A percentile compares a stretch with the other conserved stretches of the same genome.
Conservation (phyloP, 176 grass and related monocot genomes). For the Pontederia paniculata region DNA sequence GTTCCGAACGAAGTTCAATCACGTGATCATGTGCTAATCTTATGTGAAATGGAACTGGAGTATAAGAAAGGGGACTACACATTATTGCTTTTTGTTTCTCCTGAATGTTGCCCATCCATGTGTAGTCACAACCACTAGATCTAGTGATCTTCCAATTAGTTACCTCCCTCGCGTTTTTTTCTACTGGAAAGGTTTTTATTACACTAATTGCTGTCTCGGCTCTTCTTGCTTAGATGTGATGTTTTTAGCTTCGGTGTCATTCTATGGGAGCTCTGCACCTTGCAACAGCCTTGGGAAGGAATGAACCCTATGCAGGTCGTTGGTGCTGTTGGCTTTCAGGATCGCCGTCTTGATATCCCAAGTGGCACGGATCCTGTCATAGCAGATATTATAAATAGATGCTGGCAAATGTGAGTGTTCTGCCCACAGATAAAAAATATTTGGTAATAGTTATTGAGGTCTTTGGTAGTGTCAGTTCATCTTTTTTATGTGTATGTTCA, state of each 20-base stretch:
- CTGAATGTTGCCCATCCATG: no score
- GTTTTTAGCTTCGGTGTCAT: constrained; percentile 97
- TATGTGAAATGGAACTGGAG: no score
- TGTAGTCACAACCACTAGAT: no score
- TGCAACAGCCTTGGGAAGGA: constrained; percentile 94
- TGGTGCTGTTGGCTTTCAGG: constrained; percentile 93
- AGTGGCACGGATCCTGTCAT: constrained; percentile 67
- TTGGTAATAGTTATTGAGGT: neutral
- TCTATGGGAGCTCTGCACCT: constrained; percentile 91
- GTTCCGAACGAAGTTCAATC: no score
- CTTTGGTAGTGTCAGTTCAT: neutral
- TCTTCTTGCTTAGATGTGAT: constrained; percentile 56
- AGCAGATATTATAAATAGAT: constrained; percentile 57
- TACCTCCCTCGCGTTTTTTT: no score
- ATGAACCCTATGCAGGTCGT: constrained; percentile 99
- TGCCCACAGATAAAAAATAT: neutral
- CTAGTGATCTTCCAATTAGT: no score
- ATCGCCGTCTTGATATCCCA: constrained; percentile 84
- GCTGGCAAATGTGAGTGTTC: constrained; percentile 90
- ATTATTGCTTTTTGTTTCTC: no score
- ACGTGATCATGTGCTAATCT: no score
- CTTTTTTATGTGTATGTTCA: neutral
- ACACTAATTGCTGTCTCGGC: no score
- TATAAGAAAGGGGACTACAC: no score
- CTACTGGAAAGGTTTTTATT: no score